These are phyloP conservation scores for Tulasnella sp. DNA, from an alignment of 768 basidiomycete genomes.

Conservation along the genomic window DNA sequence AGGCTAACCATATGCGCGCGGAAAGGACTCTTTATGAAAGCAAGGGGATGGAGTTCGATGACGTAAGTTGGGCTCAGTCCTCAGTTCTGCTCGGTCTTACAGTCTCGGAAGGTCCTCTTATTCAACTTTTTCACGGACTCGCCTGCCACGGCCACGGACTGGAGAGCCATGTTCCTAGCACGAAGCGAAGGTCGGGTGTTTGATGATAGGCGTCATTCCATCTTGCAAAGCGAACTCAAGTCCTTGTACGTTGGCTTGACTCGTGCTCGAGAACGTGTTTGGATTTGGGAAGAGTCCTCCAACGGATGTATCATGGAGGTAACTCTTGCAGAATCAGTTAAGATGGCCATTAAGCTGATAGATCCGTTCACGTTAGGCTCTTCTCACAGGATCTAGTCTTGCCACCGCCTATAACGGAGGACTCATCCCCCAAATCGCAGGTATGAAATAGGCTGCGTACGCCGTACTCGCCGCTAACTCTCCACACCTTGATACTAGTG, in stretches of 20 bases:
- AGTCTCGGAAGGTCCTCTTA: constrained; percentile 47
- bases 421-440: neutral
- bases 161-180: constrained; percentile 38
- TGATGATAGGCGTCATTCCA: neutral
- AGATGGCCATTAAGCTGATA: neutral
- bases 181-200: neutral
- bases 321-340: neutral
- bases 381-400: neutral
- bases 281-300: constrained; percentile 17
- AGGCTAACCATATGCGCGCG: no score
- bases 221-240: constrained; percentile 19
- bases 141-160: constrained; percentile 41
- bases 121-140: constrained; percentile 73
- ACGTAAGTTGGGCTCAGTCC: constrained; percentile 33
- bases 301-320: constrained; percentile 10
- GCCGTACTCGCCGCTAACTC: neutral
- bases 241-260: constrained; percentile 21
- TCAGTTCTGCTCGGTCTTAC: neutral
- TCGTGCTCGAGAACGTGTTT: constrained; percentile 14
- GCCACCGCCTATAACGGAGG: neutral
- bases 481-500: neutral
- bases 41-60: constrained; percentile 62
- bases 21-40: constrained; percentile 48
- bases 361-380: neutral
- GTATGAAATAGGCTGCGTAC: neutral